Conservation (phyloP, 768 basidiomycete genomes). For the Pisolithus marmoratus region DNA sequence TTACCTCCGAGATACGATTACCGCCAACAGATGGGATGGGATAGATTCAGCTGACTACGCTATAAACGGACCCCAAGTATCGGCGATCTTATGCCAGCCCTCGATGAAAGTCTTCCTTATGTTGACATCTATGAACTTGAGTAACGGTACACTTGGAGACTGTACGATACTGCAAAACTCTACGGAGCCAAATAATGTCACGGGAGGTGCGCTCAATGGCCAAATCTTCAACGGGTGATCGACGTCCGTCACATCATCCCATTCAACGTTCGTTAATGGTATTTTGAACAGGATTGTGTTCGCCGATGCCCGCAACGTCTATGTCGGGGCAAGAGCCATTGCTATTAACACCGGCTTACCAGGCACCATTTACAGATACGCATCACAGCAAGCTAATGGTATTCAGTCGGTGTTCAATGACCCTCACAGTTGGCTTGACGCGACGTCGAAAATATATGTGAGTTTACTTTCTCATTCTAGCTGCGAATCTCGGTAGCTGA, state of each 20-base stretch:
- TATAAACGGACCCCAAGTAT: conserved; percentile 36
- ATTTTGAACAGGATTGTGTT: conserved; percentile 36
- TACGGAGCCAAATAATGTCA: conserved; percentile 44
- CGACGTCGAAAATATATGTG: conserved; percentile 38
- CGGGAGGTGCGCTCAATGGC: conserved; percentile 39
- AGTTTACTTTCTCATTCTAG: conserved; percentile 4
- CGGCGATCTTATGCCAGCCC: conserved; percentile 55
- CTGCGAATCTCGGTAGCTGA: neutral
- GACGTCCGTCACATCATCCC: neutral
- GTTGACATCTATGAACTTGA: conserved; percentile 37
- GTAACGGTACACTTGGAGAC: conserved; percentile 34
- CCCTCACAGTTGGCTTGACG: conserved; percentile 45
- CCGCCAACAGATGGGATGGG: too few species aligned
- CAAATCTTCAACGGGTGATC: conserved; percentile 55
- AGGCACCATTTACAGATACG: conserved; percentile 53
- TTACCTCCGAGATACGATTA: conserved; percentile 30
- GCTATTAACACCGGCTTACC: conserved; percentile 50
- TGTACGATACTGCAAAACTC: conserved; percentile 30
- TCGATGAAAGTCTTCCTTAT: conserved; percentile 41
- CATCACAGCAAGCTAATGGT: conserved; percentile 37
- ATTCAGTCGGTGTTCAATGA: conserved; percentile 41
- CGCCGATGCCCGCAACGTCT: conserved; percentile 32
- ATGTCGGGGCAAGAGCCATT: conserved; percentile 46
- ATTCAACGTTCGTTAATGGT: neutral
- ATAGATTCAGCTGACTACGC: too few species aligned